Percentiles rank a stretch among this genome's conserved stretches.
These are phyloP conservation scores for Aurantiochytrium sp. DNA, from an alignment of 108 stramenopile species.

Conservation along the genomic window DNA sequence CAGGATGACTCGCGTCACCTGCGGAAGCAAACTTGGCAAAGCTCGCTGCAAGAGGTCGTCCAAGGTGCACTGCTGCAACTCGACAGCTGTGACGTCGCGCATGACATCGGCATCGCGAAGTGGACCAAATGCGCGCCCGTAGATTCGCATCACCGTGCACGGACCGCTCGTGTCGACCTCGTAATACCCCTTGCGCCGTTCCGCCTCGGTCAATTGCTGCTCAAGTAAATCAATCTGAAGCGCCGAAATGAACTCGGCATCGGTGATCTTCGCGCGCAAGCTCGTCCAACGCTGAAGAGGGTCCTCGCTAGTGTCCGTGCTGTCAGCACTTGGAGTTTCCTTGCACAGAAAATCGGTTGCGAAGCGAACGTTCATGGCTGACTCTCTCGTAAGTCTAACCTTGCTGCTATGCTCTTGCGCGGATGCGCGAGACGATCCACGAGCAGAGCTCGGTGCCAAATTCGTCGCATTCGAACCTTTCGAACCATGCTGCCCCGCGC, in stretches of 20 bases:
- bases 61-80: background rate
- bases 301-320: background rate
- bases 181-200: background rate
- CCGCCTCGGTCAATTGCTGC: background rate
- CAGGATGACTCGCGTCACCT: background rate
- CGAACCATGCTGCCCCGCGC: too few species aligned
- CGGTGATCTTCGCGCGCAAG: background rate
- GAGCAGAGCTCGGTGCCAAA: too few species aligned
- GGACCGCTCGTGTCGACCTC: background rate
- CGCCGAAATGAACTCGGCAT: background rate
- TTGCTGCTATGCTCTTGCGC: background rate
- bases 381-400: background rate
- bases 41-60: background rate
- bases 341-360: background rate
- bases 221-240: background rate
- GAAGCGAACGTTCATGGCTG: background rate
- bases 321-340: background rate
- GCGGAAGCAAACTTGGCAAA: background rate
- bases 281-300: background rate
- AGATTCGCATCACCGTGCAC: background rate
- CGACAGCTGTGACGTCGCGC: background rate
- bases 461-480: too few species aligned
- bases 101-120: background rate
- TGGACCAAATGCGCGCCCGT: background rate
- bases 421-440: too few species aligned